Conservation (phyloP, 768 basidiomycete genomes). For the Lyophyllum shimeji region DNA sequence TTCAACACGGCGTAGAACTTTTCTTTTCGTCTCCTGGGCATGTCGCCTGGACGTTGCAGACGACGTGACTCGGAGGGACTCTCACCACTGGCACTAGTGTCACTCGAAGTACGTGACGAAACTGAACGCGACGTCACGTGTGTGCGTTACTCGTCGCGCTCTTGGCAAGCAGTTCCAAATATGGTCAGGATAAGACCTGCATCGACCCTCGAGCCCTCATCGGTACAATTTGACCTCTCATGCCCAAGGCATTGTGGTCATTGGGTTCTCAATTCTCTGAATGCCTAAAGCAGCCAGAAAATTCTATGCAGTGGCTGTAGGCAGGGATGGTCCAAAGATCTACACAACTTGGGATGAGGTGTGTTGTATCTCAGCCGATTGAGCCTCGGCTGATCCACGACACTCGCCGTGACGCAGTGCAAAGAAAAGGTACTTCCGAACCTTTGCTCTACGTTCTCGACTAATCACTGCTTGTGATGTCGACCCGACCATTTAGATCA, state of each 20-base stretch:
- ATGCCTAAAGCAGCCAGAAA: conserved; percentile 38
- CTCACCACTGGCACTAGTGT: no score
- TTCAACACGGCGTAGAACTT: conserved; percentile 16
- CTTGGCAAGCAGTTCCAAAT: background rate
- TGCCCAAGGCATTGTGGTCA: background rate
- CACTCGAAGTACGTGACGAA: background rate
- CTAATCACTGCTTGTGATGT: background rate
- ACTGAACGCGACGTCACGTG: conserved; percentile 7
- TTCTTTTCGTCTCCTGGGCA: conserved; percentile 1
- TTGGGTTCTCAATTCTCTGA: background rate
- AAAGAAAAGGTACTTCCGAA: conserved; percentile 37
- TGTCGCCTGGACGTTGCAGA: background rate
- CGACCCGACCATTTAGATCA: conserved; percentile 36
- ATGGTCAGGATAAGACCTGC: no score
- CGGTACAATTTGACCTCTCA: background rate
- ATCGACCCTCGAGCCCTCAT: background rate
- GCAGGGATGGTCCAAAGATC: conserved; percentile 56
- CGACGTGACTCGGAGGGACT: background rate
- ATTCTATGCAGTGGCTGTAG: conserved; percentile 61
- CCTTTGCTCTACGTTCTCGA: background rate
- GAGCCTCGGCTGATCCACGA: no score
- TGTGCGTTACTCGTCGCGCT: background rate
- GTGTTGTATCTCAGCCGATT: background rate
- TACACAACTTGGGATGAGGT: conserved; percentile 65
- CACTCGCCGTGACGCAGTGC: conserved; percentile 32